Base-by-base conservation (phyloP, 768 basidiomycete genomes). In the Sarcodon sp. region DNA sequence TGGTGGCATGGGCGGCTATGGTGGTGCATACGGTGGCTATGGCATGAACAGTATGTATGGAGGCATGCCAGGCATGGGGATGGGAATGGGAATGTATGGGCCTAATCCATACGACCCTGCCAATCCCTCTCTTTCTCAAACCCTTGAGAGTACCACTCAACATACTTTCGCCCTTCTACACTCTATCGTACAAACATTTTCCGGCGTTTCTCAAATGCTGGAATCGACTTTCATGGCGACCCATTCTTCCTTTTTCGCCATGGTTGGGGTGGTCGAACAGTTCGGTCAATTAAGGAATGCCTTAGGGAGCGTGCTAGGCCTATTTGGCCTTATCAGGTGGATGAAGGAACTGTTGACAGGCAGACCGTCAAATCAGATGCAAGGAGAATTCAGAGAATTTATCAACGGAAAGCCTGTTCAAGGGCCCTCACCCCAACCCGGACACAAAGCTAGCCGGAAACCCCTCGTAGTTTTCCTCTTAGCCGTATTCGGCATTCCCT, bases 161-260 rank as follows among this genome's bases (percentile, higher is more conserved):
- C 83, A 87, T 49, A 97, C 94, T 3, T 99, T 99, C 59, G 75
- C 85, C 31, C 80, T 99, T 49, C 71, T 99, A 31, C 92, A 97
- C 56, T 88, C 87, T 9, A 84, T 99, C 60, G 94, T 99, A 41
- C 87, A 90, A 57, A 96, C 93, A 4, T 94, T 98, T 66, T 74
- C 81, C 0, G 93, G 93, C 18, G 82, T 99, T 52, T 84, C 94
- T 0, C 94, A 98, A 62, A 93, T 99, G 80, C 82, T 99, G 59
- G 94, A 98, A 64, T 83, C 80, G 33, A 98, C 94, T 5, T 97
- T 94, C 66, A 87, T 97, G 83, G 94, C 94, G 2, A 94, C 91
- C 0, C 91, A 94, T 63, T 90, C 87, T 0, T 86, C 82, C 7
- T 94, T 94, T 66, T 94, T 93, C 62, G 90, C 91, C 49, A 91